These are phyloP conservation scores for Boletus rubescentipes DNA, from an alignment of 768 basidiomycete genomes.

Conservation along the genomic window DNA sequence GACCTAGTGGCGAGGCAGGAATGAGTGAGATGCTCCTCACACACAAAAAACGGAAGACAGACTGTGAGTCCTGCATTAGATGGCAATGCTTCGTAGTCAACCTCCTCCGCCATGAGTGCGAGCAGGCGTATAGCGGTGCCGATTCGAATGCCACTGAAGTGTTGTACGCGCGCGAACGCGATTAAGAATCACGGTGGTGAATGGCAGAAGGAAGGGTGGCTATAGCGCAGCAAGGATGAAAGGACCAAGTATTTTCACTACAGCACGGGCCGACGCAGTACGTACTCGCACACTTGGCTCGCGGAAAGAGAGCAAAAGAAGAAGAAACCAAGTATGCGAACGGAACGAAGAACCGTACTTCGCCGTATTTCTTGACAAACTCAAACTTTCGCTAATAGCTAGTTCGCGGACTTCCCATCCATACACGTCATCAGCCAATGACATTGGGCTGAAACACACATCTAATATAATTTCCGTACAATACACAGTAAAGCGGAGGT, in stretches of 20 bases:
- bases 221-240: background rate
- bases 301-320: background rate
- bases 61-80: constrained; percentile 79
- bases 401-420: background rate
- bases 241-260: constrained; percentile 9
- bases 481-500: background rate
- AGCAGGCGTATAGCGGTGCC: constrained; percentile 7
- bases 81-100: constrained; percentile 67
- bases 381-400: too few species aligned
- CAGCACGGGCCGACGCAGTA: background rate
- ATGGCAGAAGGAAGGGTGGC: background rate
- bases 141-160: constrained; percentile 7
- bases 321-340: constrained; percentile 2
- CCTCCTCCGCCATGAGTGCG: constrained; percentile 40
- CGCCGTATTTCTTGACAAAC: background rate
- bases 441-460: background rate
- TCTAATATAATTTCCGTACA: background rate
- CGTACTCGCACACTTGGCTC: constrained; percentile 1
- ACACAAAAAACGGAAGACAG: constrained; percentile 10
- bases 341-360: constrained; percentile 1
- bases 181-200: background rate
- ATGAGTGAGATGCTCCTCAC: constrained; percentile 17
- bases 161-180: constrained; percentile 6
- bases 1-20: constrained; percentile 48
- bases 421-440: background rate